phyloP scores from a whole-genome alignment of 495 filamentous ascomycete species.

The Pyronema omphalodes region DNA sequence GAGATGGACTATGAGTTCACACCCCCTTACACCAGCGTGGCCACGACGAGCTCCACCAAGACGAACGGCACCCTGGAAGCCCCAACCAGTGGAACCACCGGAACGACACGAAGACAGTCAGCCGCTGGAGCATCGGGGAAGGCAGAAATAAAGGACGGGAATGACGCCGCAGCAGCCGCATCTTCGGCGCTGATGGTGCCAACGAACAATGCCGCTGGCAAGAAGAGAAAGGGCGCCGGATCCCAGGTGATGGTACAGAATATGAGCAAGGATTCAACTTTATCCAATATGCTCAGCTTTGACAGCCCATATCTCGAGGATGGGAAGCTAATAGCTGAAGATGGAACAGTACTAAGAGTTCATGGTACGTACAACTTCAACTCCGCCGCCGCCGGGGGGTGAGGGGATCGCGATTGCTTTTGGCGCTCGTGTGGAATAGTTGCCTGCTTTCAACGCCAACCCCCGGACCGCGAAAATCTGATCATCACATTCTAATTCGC shows the following conservation, averaged over 20 bases:
- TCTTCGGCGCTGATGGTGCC: conserved; percentile 21
- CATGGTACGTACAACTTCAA: conserved; percentile 51
- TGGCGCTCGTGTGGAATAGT: background rate
- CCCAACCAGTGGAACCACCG: conserved; percentile 26
- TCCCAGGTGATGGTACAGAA: conserved; percentile 6
- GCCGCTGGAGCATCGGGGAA: conserved; percentile 26
- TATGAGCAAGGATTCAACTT: conserved; percentile 19
- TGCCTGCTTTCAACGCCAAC: background rate
- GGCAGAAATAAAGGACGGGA: conserved; percentile 26
- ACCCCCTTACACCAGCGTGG: conserved; percentile 26
- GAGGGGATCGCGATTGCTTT: conserved; percentile 1
- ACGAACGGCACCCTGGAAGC: conserved; percentile 26
- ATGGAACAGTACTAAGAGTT: conserved; percentile 62
- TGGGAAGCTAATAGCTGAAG: conserved; percentile 69
- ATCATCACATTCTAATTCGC: background rate
- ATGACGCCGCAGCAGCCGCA: conserved; percentile 7
- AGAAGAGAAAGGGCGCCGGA: conserved; percentile 25
- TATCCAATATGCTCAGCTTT: conserved; percentile 74
- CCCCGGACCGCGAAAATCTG: background rate
- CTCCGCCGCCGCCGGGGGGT: too few species aligned
- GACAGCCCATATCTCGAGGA: conserved; percentile 52
- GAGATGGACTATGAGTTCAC: conserved; percentile 60
- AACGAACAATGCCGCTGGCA: conserved; percentile 23
- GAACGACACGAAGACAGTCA: conserved; percentile 25
- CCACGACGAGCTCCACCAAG: conserved; percentile 28